Evolutionary conservation across 1,284 basidiomycete species (phyloP).

Genomic region (Fistulina hepatica): DNA sequence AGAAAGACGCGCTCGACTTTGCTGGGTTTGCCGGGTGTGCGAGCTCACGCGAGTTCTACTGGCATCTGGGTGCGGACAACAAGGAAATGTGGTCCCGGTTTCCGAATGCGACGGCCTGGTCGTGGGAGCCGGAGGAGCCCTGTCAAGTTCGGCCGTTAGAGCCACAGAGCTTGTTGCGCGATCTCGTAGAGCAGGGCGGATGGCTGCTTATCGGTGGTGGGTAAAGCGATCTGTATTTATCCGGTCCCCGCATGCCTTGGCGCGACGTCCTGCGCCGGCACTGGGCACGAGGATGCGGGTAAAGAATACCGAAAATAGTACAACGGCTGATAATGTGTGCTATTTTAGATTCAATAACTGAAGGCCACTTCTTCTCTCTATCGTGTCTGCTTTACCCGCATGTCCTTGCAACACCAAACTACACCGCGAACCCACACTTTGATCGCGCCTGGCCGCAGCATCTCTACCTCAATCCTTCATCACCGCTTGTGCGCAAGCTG

Average conservation of each 20-base stretch:
- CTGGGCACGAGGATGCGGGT: no score
- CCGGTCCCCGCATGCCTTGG: no score
- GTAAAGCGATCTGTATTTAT: constrained; percentile 14
- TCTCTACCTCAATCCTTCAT: constrained; percentile 44
- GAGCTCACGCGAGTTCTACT: constrained; percentile 44
- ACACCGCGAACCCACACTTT: constrained; percentile 38
- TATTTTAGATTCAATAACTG: constrained; percentile 47
- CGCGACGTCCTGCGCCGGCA: no score
- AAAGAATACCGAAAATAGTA: no score
- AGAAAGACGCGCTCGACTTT: constrained; percentile 36
- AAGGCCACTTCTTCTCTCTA: constrained; percentile 61
- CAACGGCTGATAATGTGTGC: not conserved
- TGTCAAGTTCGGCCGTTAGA: constrained; percentile 34
- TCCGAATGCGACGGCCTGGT: constrained; percentile 37
- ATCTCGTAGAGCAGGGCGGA: constrained; percentile 55
- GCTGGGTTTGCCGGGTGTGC: constrained; percentile 51
- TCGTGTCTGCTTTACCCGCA: constrained; percentile 56
- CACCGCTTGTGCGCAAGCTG: constrained; percentile 34
- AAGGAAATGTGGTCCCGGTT: constrained; percentile 38
- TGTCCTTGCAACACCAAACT: constrained; percentile 51
- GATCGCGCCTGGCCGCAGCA: constrained; percentile 56
- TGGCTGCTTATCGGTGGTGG: constrained; percentile 54
- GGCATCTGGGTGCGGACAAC: constrained; percentile 48
- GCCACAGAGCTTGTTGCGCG: constrained; percentile 32
- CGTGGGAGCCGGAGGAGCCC: constrained; percentile 35